A percentile compares a stretch with the other conserved stretches of the same genome.
phyloP scores from a whole-genome alignment of 371 early-diverging fungal genomes.

The Funneliformis caledonium region DNA sequence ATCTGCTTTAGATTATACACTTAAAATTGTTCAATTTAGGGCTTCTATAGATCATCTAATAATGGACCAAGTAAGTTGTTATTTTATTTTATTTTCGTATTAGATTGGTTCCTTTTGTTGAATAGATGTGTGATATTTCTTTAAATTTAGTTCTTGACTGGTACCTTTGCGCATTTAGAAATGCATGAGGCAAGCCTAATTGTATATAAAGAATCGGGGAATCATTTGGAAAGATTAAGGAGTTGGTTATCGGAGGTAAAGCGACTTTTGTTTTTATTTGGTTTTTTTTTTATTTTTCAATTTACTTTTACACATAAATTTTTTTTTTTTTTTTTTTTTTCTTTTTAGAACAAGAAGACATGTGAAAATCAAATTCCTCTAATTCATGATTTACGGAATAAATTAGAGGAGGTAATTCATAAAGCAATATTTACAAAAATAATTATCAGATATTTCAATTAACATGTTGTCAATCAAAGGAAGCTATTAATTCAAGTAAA shows the following conservation, averaged over 20 bases:
- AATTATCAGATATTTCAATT: background rate
- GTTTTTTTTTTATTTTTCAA: background rate
- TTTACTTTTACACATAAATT: background rate
- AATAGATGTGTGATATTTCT: too few relatives aligned
- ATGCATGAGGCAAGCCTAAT: constrained; percentile 4
- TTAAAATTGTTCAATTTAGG: constrained; percentile 23
- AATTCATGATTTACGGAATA: constrained; percentile 6
- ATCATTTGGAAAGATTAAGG: constrained; percentile 6
- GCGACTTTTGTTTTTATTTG: background rate
- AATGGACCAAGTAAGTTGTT: constrained; percentile 2
- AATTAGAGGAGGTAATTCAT: constrained; percentile 27
- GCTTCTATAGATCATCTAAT: constrained; percentile 13
- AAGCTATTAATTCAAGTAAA: constrained; percentile 10
- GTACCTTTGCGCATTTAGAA: constrained; percentile 2
- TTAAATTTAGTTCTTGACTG: constrained; percentile 5
- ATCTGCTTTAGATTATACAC: constrained; percentile 17
- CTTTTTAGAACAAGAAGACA: constrained; percentile 18
- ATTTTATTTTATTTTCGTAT: background rate
- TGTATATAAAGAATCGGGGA: constrained; percentile 10
- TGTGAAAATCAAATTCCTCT: background rate
- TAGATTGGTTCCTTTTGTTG: background rate
- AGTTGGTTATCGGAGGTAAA: constrained; percentile 5
- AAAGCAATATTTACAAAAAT: background rate
- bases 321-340: background rate
- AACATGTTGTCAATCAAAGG: background rate